phyloP scores from a whole-genome alignment of 306 rosid species.

The Malus asiatica region DNA sequence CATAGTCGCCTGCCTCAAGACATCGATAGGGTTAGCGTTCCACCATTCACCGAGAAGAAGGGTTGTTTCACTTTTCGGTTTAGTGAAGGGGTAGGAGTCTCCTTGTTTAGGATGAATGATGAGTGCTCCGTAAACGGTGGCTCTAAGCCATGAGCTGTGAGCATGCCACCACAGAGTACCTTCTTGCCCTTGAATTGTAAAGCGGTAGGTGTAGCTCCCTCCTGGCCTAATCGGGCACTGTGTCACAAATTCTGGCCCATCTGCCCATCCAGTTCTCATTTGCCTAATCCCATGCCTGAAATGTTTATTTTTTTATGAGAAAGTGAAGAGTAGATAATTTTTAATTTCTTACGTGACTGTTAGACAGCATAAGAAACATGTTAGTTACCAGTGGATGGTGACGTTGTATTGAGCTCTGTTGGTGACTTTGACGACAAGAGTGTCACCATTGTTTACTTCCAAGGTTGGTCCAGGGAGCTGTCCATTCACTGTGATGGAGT shows the following conservation, averaged over 20 bases:
- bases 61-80: slow-evolving; percentile 55
- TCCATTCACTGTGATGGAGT: slow-evolving; percentile 74
- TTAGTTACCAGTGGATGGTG: slow-evolving; percentile 74
- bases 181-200: slow-evolving; percentile 76
- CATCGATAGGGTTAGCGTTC: slow-evolving; percentile 79
- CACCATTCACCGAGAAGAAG: slow-evolving; percentile 97
- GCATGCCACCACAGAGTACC: slow-evolving; percentile 99
- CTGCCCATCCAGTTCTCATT: slow-evolving; percentile 90
- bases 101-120: slow-evolving; percentile 68
- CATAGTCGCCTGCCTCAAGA: slow-evolving; percentile 50
- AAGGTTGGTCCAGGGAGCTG: slow-evolving; percentile 88
- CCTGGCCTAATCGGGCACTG: slow-evolving; percentile 96
- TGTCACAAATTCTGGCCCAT: slow-evolving; percentile 91
- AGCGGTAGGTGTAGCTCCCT: slow-evolving; percentile 70
- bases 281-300: slow-evolving; percentile 88
- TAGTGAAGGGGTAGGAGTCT: slow-evolving; percentile 63
- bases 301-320: not conserved
- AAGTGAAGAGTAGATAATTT: no score
- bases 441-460: slow-evolving; percentile 79
- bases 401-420: slow-evolving; percentile 84
- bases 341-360: not conserved
- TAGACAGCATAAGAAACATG: not conserved
- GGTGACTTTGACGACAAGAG: slow-evolving; percentile 61
- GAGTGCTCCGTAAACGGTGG: slow-evolving; percentile 83
- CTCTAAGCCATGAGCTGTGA: slow-evolving; percentile 94